phyloP scores from a whole-genome alignment of 805 yeast species.

The Metschnikowia continentalis region DNA sequence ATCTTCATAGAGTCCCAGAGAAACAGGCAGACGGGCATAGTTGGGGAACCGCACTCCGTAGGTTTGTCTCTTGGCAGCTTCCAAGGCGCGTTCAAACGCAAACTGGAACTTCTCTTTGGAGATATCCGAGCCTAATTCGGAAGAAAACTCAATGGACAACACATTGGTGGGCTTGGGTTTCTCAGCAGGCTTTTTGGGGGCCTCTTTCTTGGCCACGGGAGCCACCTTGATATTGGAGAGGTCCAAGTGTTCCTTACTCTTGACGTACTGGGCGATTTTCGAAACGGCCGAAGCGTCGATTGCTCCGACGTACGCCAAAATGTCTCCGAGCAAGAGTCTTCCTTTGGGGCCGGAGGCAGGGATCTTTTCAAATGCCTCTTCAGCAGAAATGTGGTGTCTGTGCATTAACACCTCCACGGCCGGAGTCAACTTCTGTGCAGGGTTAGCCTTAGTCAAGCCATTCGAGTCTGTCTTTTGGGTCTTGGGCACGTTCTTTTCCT shows the following conservation, averaged over 20 bases:
- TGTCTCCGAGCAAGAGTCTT: slow-evolving; percentile 85
- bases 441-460: slow-evolving; percentile 44
- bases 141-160: slow-evolving; percentile 22
- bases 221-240: slow-evolving; percentile 59
- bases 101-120: slow-evolving; percentile 25
- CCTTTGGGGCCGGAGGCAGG: slow-evolving; percentile 89
- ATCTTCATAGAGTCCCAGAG: slow-evolving; percentile 17
- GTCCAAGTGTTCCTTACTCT: slow-evolving; percentile 60
- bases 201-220: slow-evolving; percentile 20
- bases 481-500: slow-evolving; percentile 10
- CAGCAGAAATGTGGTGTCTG: slow-evolving; percentile 56
- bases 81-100: slow-evolving; percentile 30
- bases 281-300: slow-evolving; percentile 55
- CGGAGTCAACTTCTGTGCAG: slow-evolving; percentile 67
- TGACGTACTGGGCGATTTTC: slow-evolving; percentile 52
- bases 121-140: slow-evolving; percentile 25
- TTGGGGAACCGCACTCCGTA: slow-evolving; percentile 36
- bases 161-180: slow-evolving; percentile 30
- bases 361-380: slow-evolving; percentile 68
- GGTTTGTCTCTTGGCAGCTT: slow-evolving; percentile 27
- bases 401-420: slow-evolving; percentile 68
- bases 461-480: background rate
- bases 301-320: slow-evolving; percentile 74
- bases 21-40: slow-evolving; percentile 29
- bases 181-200: slow-evolving; percentile 12